phyloP scores from a whole-genome alignment of 2,329 filamentous ascomycete genomes.

The Ceratocystis alfenasii region DNA sequence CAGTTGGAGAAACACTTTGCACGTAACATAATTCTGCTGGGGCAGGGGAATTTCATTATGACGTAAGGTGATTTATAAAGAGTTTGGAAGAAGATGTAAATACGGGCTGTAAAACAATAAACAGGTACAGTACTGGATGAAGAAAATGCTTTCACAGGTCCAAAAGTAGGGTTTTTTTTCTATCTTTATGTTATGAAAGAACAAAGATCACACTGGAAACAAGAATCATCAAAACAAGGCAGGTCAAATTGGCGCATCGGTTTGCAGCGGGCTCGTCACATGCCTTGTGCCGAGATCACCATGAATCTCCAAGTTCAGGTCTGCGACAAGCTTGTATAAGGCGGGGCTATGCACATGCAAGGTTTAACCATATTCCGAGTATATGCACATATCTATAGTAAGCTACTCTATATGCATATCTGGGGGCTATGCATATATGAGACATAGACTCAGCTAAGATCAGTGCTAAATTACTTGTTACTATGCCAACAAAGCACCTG shows the following conservation, averaged over 20 bases:
- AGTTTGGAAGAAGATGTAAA: neutral
- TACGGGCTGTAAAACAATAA: neutral
- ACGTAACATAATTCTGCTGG: neutral
- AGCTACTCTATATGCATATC: neutral
- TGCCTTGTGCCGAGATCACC: conserved; percentile 15
- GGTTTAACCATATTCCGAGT: neutral
- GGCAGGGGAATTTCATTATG: neutral
- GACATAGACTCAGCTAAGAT: neutral
- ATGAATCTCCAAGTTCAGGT: conserved; percentile 10
- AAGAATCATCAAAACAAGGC: neutral
- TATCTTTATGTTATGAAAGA: neutral
- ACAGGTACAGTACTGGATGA: neutral
- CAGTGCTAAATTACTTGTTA: neutral
- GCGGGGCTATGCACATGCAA: conserved; percentile 2
- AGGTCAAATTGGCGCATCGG: conserved; percentile 5
- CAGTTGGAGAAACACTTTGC: neutral
- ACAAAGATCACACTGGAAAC: neutral
- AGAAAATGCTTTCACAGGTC: neutral
- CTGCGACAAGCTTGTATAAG: neutral
- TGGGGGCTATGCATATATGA: neutral
- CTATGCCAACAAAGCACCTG: neutral
- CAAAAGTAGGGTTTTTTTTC: neutral
- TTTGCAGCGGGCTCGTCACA: conserved; percentile 18
- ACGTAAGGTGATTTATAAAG: neutral
- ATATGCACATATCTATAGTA: neutral